Evolutionary conservation across 2,329 filamentous ascomycete genomes (phyloP), one percentile per base, ranked within the genome.

Genomic region (Sclerotinia nivalis): DNA sequence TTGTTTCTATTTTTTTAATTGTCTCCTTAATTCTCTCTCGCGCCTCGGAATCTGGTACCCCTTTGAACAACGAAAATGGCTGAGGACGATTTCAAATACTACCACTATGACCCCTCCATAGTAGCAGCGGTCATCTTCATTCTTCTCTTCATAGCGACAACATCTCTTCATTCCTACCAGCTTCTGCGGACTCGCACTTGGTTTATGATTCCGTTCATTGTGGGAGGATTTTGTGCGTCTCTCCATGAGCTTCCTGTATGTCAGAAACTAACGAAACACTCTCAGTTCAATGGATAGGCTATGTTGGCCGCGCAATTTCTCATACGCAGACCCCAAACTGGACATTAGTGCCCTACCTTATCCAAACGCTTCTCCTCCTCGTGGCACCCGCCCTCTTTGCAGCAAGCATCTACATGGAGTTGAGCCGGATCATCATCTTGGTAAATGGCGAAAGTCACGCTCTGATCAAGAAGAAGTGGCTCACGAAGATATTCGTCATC

Each of bases 401-500:
- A 6, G 80, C 80, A 22, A 77, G 77, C 1, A 79, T 74, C 18
- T 76, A 78, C 69, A 78, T 78, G 77, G 73, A 70, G 18, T 72
- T 79, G 18, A 71, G 72, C 18, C 73, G 74, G 25, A 75, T 78
- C 60, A 74, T 78, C 25, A 70, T 70, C 20, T 62, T 56, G 37
- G 71, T 76, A 3, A 69, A 81, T 56, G 82, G 80, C 15, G 78
- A 80, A 34, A 71, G 77, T 0, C 76, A 80, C 50, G 81, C 82
- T 0, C 73, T 83, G 37, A 78, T 84, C 65, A 75, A 77, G 0
- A 74, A 77, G 1, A 77, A 71, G 10, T 83, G 83, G 81, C 76
- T 88, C 8, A 88, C 86, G 4, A 84, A 82, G 68, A 79, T 84
- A 49, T 89, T 89, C 71, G 86, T 89, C 5, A 65, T 76, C 9